phyloP scores from a whole-genome alignment of 371 early-diverging fungal species.

The Mortierella sp. region DNA sequence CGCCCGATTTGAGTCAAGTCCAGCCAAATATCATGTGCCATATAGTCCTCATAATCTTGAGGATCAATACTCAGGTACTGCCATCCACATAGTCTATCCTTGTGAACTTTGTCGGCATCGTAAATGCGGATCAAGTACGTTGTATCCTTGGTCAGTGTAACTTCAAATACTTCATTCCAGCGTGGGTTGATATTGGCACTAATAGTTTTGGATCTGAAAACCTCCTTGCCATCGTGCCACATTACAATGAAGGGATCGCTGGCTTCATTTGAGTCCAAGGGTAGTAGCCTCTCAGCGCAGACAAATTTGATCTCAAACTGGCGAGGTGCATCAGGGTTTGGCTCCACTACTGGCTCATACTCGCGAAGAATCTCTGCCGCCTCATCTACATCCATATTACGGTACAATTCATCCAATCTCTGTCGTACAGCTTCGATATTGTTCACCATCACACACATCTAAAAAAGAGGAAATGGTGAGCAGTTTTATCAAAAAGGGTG shows the following conservation, averaged over 20 bases:
- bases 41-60: slow-evolving; percentile 71
- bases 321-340: slow-evolving; percentile 36
- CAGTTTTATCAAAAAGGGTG: background rate
- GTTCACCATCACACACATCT: slow-evolving; percentile 76
- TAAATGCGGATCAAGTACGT: slow-evolving; percentile 78
- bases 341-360: slow-evolving; percentile 43
- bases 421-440: slow-evolving; percentile 76
- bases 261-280: slow-evolving; percentile 69
- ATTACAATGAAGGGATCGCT: slow-evolving; percentile 85
- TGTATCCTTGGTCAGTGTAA: slow-evolving; percentile 71
- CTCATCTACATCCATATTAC: slow-evolving; percentile 76
- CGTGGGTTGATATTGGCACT: slow-evolving; percentile 85
- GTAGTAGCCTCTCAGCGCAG: slow-evolving; percentile 64
- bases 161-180: slow-evolving; percentile 93
- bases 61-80: slow-evolving; percentile 76
- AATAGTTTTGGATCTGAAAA: slow-evolving; percentile 74
- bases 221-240: slow-evolving; percentile 65
- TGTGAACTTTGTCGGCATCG: slow-evolving; percentile 83
- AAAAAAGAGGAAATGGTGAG: background rate
- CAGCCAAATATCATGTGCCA: slow-evolving; percentile 87
- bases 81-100: slow-evolving; percentile 85
- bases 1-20: slow-evolving; percentile 90
- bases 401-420: slow-evolving; percentile 71
- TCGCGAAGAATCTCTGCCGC: slow-evolving; percentile 66
- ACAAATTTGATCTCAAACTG: slow-evolving; percentile 54